Conservation (phyloP, 2,329 filamentous ascomycete genomes). For the Sclerotinia subarctica region DNA sequence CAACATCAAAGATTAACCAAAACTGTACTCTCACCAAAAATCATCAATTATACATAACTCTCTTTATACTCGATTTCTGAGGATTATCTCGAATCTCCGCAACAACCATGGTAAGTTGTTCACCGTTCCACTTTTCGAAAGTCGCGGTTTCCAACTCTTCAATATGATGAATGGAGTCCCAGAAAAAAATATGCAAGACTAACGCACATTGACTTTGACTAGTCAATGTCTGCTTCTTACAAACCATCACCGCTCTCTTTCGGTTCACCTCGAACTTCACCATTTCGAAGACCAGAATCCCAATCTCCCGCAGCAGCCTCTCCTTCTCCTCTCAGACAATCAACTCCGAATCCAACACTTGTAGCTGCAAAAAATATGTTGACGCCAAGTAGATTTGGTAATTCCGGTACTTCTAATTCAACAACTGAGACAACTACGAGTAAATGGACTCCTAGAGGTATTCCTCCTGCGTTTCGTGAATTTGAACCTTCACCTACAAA, state of each 20-base stretch:
- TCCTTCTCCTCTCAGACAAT: conserved; percentile 62
- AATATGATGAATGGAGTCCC: conserved; percentile 10
- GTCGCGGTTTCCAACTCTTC: conserved; percentile 15
- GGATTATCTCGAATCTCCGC: conserved; percentile 8
- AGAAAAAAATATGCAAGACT: conserved; percentile 15
- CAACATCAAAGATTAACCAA: neutral
- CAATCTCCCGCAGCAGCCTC: conserved; percentile 58
- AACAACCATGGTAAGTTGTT: conserved; percentile 22
- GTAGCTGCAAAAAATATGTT: conserved; percentile 49
- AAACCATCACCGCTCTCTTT: conserved; percentile 71
- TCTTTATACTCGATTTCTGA: conserved; percentile 3
- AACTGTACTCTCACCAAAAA: neutral
- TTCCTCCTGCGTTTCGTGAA: conserved; percentile 39
- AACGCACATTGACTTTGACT: conserved; percentile 6
- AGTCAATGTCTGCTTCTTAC: conserved; percentile 48
- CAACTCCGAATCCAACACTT: conserved; percentile 58
- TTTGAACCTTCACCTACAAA: conserved; percentile 37
- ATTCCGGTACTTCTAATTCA: conserved; percentile 43
- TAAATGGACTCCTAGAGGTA: conserved; percentile 36
- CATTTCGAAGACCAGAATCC: conserved; percentile 60
- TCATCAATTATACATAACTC: neutral
- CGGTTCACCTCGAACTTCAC: conserved; percentile 66
- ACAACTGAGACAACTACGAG: conserved; percentile 24
- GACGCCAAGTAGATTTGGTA: conserved; percentile 44
- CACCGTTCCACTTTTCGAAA: conserved; percentile 18